Evolutionary conservation across 495 filamentous ascomycete genomes (phyloP), one percentile per base, ranked within the genome.

Genomic region (Eremomyces bilateralis): DNA sequence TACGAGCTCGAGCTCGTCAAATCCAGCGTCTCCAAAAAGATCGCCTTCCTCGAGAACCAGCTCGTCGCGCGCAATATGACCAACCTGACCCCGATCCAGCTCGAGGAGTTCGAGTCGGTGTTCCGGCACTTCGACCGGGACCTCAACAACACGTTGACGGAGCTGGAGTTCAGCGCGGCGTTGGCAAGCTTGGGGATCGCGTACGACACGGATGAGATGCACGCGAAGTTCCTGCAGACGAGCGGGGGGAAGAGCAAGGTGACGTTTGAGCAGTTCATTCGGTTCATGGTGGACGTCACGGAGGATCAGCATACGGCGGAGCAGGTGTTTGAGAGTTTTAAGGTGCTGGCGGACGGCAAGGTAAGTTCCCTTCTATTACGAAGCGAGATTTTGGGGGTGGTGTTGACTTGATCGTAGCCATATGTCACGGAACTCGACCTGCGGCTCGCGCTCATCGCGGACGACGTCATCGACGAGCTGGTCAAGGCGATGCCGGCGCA

Each of bases 81-180:
- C 32, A 97, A 97, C 49, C 61, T 97, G 4, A 95, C 90, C 1
- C 88, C 88, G 0, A 95, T 97, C 33, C 88, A 97, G 52, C 65
- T 97, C 21, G 88, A 97, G 51, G 88, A 97, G 47, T 97, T 95
- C 49, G 88, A 97, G 53, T 82, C 74, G 1, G 88, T 97, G 3
- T 95, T 97, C 63, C 65, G 88, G 18, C 90, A 97, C 54, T 97
- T 97, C 42, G 88, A 97, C 51, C 72, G 82, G n/a, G 83, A 94
- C 46, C 65, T 75, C 20, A 78, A 71, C 25, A 95, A 95, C 51
- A 77, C 73, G 13, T 61, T 97, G n/a, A 72, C 77, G 15, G 88
- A 97, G 50, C 65, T 94, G 13, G 88, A 97, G 47, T 97, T 97
- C 53, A 83, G 77, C 5, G 88, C 85, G 3, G 88, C 88, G 2